Conservation (phyloP, 1,284 basidiomycete genomes). For the Puccinia coronata region DNA sequence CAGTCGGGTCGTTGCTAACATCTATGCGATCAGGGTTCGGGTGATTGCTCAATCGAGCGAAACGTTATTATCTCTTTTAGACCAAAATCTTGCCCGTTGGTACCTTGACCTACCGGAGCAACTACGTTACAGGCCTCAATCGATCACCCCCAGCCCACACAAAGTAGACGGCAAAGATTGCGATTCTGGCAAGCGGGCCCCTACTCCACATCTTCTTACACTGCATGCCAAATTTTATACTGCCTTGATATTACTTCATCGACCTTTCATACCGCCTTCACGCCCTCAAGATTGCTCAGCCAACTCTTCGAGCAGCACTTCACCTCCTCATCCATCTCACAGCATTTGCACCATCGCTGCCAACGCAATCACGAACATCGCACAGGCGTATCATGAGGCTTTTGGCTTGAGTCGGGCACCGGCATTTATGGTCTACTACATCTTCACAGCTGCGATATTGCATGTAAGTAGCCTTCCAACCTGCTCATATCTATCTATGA, state of each 20-base stretch:
- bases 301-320: constrained; percentile 61
- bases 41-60: constrained; percentile 63
- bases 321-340: constrained; percentile 68
- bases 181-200: constrained; percentile 52
- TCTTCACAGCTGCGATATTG: constrained; percentile 80
- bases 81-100: constrained; percentile 74
- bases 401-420: constrained; percentile 69
- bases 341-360: constrained; percentile 73
- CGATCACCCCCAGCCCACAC: constrained; percentile 52
- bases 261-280: constrained; percentile 63
- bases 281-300: constrained; percentile 35
- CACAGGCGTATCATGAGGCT: constrained; percentile 60
- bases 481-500: background rate
- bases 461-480: constrained; percentile 60
- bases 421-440: constrained; percentile 75
- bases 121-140: constrained; percentile 61
- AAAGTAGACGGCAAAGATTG: no score
- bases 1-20: constrained; percentile 67
- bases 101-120: constrained; percentile 72
- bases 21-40: constrained; percentile 72
- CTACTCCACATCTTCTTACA: constrained; percentile 69
- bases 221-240: constrained; percentile 86
- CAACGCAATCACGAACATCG: constrained; percentile 74
- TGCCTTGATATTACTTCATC: constrained; percentile 72
- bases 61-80: constrained; percentile 65